Base-by-base conservation (phyloP, 2,329 filamentous ascomycete species). In the Stylonectria norvegica region DNA sequence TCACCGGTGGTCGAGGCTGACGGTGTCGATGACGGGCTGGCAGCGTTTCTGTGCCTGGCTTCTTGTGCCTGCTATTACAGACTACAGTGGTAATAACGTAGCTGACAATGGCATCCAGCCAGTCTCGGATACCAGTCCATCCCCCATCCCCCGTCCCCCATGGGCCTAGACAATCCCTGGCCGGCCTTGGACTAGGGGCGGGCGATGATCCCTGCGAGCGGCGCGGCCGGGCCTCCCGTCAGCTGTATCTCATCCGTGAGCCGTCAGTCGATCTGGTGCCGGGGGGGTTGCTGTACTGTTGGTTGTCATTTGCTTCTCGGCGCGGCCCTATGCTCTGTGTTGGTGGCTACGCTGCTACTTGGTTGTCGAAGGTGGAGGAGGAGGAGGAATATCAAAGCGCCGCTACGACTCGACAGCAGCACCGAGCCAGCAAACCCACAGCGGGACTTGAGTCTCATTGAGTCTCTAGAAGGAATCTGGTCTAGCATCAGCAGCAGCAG, bases 391-490 rank as follows among this genome's bases (percentile, higher is more conserved):
- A n/a, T n/a, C n/a, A n/a, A n/a, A n/a, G n/a, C n/a, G n/a, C 23
- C 38, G 33, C 48, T 27, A 20, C 38, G 23, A 34, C 36, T 53
- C 29, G 28, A 34, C 28, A 45, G 38, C 42, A 39, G 36, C 40
- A 42, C 42, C 38, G 36, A 34, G 33, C 36, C 22, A n/a, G 15
- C 36, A 36, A 29, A 32, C 36, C 39, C 33, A 18, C 34, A 28
- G 28, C 34, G 35, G 42, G 32, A 38, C 19, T 43, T 43, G 43
- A 42, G 39, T 34, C 40, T 38, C 44, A 45, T 47, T 50, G 52
- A 38, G 50, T 50, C 48, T 53, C 49, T 51, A 50, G 53, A 53
- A 52, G 50, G 52, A 46, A 56, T 56, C 50, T 53, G 47, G 45
- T 35, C 47, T 44, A 56, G 52, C 53, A 53, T n/a, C 30, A 32